These are phyloP conservation scores for Aegle marmelos DNA, from an alignment of 345 rosid genomes.

Conservation along the genomic window DNA sequence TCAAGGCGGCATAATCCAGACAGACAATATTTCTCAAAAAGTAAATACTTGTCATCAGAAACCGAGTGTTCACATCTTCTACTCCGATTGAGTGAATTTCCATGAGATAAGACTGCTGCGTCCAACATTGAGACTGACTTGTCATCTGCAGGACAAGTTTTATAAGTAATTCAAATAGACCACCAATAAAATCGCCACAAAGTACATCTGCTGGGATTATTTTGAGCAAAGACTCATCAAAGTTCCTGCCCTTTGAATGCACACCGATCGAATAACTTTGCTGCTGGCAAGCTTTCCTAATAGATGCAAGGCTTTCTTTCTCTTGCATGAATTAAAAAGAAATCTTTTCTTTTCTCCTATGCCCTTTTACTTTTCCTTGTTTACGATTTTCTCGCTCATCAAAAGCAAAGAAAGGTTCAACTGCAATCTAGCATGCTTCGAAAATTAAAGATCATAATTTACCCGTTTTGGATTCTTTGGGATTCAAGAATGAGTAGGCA, in stretches of 20 bases:
- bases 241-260: not conserved
- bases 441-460: slow-evolving; percentile 5
- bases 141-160: slow-evolving; percentile 28
- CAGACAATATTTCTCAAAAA: slow-evolving; percentile 55
- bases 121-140: slow-evolving; percentile 21
- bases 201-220: not conserved
- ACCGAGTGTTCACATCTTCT: slow-evolving; percentile 19
- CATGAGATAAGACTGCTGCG: slow-evolving; percentile 11
- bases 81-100: slow-evolving; percentile 17
- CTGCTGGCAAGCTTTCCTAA: not conserved
- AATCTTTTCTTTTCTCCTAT: not conserved
- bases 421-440: slow-evolving; percentile 1
- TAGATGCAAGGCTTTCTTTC: not conserved
- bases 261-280: not conserved
- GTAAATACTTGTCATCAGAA: slow-evolving; percentile 36
- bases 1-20: slow-evolving; percentile 74
- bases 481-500: slow-evolving; percentile 4
- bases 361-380: not conserved
- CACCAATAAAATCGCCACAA: not conserved
- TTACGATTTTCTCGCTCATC: not conserved
- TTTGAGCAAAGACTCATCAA: not conserved
- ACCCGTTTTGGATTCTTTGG: slow-evolving; percentile 23
- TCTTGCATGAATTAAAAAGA: not conserved
- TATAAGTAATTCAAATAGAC: not conserved
- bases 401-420: slow-evolving; percentile 3